These are phyloP conservation scores for Mucor circinelloides DNA, from an alignment of 371 early-diverging fungal genomes.

Conservation along the genomic window DNA sequence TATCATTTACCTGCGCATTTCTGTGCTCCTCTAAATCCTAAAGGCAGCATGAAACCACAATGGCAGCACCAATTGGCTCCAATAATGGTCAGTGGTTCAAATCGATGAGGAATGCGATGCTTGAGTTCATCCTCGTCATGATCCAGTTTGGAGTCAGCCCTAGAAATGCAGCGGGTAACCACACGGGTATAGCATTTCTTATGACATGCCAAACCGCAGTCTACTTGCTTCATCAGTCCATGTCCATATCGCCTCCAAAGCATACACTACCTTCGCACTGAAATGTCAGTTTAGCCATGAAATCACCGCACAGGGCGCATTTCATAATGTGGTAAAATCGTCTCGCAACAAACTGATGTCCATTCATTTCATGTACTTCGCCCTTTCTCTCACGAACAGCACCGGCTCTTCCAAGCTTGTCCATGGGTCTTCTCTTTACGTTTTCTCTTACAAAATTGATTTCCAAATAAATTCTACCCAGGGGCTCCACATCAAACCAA, in stretches of 20 bases:
- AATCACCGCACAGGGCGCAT: slow-evolving; percentile 91
- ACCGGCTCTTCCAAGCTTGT: slow-evolving; percentile 79
- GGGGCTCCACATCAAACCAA: slow-evolving; percentile 92
- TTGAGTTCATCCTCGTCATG: slow-evolving; percentile 67
- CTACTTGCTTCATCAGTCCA: slow-evolving; percentile 30
- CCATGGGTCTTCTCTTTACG: slow-evolving; percentile 59
- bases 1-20: slow-evolving; percentile 45
- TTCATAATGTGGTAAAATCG: slow-evolving; percentile 91
- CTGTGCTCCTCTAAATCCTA: slow-evolving; percentile 72
- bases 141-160: slow-evolving; percentile 52
- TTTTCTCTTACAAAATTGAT: slow-evolving; percentile 66
- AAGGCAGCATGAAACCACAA: slow-evolving; percentile 91
- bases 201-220: slow-evolving; percentile 94
- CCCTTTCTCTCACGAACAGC: slow-evolving; percentile 86
- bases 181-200: slow-evolving; percentile 84
- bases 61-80: slow-evolving; percentile 94
- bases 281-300: slow-evolving; percentile 81
- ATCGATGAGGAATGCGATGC: slow-evolving; percentile 93
- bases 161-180: slow-evolving; percentile 86
- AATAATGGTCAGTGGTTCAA: slow-evolving; percentile 72
- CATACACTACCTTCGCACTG: slow-evolving; percentile 80
- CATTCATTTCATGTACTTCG: slow-evolving; percentile 77
- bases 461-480: slow-evolving; percentile 82
- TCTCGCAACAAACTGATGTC: slow-evolving; percentile 85
- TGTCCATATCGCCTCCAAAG: neutral